Evolutionary conservation across 2,329 filamentous ascomycete genomes (phyloP).

Genomic region (Penicillium polonicum): DNA sequence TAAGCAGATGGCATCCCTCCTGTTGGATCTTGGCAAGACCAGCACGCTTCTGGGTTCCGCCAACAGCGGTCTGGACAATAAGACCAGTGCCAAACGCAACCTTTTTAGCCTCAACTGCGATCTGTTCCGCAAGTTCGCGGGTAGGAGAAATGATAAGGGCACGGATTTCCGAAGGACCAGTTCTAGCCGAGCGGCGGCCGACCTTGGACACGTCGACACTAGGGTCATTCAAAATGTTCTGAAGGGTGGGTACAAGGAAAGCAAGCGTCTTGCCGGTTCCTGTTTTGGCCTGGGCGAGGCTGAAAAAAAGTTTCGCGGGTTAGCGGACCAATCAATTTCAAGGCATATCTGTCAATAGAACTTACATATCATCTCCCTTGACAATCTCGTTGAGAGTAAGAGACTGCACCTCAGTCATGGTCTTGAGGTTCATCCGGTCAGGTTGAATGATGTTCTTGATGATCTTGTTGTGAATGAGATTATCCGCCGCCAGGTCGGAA

Average conservation of each 20-base stretch:
- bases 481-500: slow-evolving; percentile 37
- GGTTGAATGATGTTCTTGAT: slow-evolving; percentile 62
- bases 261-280: slow-evolving; percentile 96
- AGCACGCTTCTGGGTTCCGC: slow-evolving; percentile 74
- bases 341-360: slow-evolving; percentile 13
- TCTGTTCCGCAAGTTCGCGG: slow-evolving; percentile 64
- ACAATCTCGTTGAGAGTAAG: slow-evolving; percentile 79
- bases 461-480: slow-evolving; percentile 61
- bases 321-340: slow-evolving; percentile 10
- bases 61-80: slow-evolving; percentile 75
- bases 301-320: slow-evolving; percentile 35
- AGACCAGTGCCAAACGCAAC: slow-evolving; percentile 66
- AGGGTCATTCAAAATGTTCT: slow-evolving; percentile 70
- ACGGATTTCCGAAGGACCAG: slow-evolving; percentile 51
- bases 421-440: slow-evolving; percentile 69
- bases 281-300: slow-evolving; percentile 90
- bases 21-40: slow-evolving; percentile 68
- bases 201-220: slow-evolving; percentile 47
- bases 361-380: slow-evolving; percentile 78
- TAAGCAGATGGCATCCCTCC: slow-evolving; percentile 81
- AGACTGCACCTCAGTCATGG: slow-evolving; percentile 90
- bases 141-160: slow-evolving; percentile 63
- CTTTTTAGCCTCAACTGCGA: slow-evolving; percentile 69
- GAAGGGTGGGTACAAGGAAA: slow-evolving; percentile 82
- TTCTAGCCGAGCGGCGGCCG: slow-evolving; percentile 7